Base-by-base conservation (phyloP, 1,284 basidiomycete genomes). In the Puccinia horiana region DNA sequence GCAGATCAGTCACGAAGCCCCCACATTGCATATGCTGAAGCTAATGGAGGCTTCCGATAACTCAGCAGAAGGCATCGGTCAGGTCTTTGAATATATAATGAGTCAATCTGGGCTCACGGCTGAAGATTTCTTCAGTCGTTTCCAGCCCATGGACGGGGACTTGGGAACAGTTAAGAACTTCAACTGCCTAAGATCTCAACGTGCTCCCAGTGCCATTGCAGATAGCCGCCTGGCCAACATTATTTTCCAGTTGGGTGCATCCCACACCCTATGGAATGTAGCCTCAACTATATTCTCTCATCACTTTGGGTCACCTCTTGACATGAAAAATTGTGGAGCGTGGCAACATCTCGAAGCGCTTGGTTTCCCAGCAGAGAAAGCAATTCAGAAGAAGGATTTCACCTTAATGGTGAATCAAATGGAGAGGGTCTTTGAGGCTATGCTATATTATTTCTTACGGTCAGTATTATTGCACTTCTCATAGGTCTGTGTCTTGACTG, bases 221-320 rank as follows among this genome's bases (percentile, higher is more conserved):
- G 29, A 76, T 35, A 58, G 58, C 37, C 40, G 54, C 14, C 26
- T 76, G 56, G n/a, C 32, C 29, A 58, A 76, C 40, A 35, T 76
- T n/a, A 35, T 76, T 29, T 42, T 40, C 52, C 37, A 61, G n/a
- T 35, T 75, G 6, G 73, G 47, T 16, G 73, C 47, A 11, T 52
- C 73, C 32, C 73, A 75, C 32, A 76, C 47, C 56, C 29, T 76
- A 11, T 76, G 74, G 14, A 76, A 76, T 58, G 54, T 76, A 20
- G 56, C 52, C 35, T 42, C 32, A 37, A 40, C 35, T 16, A 76
- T 76, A n/a, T 52, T 76, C 23, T 37, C 37, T 37, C 52, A 18
- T 8, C 56, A 76, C 26, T 56, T 76, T 32, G 54, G 74, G 5
- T 18, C 49, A n/a, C 44, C 23, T 29, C 16, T 23, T 1, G 74